Evolutionary conservation across 2,329 filamentous ascomycete genomes (phyloP).

Genomic region (Xylaria sp.): DNA sequence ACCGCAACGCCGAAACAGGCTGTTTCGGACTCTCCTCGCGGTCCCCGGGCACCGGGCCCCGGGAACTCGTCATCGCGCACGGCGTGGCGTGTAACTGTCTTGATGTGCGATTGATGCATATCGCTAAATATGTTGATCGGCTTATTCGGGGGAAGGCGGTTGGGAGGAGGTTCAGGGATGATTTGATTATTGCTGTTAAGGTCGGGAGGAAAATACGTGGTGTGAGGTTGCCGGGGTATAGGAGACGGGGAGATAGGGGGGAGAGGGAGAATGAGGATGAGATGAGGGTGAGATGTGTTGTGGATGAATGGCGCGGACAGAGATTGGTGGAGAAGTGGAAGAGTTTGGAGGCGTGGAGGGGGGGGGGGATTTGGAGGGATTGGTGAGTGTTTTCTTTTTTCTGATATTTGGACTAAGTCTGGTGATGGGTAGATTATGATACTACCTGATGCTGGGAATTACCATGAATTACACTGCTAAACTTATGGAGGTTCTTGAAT

Average conservation of each 20-base stretch:
- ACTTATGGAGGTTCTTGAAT: too few species aligned
- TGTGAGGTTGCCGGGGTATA: background rate
- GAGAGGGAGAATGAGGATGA: background rate
- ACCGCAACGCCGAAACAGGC: conserved; percentile 16
- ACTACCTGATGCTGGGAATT: too few species aligned
- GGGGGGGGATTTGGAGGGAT: conserved; percentile 22
- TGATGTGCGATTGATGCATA: conserved; percentile 16
- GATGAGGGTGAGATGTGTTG: conserved; percentile 1
- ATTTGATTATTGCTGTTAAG: conserved; percentile 22
- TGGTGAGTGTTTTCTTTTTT: conserved; percentile 17
- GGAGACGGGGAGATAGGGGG: conserved; percentile 7
- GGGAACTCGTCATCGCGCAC: conserved; percentile 20
- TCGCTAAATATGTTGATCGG: conserved; percentile 15
- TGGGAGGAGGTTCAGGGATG: conserved; percentile 12
- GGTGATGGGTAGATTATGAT: too few species aligned
- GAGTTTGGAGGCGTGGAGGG: conserved; percentile 16
- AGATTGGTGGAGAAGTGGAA: conserved; percentile 22
- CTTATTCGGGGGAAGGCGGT: conserved; percentile 6
- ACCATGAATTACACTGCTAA: too few species aligned
- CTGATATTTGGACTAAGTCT: too few species aligned
- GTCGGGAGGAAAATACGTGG: conserved; percentile 7
- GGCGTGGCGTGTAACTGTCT: conserved; percentile 13
- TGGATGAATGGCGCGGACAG: conserved; percentile 15
- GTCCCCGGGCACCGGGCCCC: too few species aligned
- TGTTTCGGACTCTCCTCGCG: conserved; percentile 17